Conservation (phyloP, 495 filamentous ascomycete species). For the Annulohypoxylon stygium region DNA sequence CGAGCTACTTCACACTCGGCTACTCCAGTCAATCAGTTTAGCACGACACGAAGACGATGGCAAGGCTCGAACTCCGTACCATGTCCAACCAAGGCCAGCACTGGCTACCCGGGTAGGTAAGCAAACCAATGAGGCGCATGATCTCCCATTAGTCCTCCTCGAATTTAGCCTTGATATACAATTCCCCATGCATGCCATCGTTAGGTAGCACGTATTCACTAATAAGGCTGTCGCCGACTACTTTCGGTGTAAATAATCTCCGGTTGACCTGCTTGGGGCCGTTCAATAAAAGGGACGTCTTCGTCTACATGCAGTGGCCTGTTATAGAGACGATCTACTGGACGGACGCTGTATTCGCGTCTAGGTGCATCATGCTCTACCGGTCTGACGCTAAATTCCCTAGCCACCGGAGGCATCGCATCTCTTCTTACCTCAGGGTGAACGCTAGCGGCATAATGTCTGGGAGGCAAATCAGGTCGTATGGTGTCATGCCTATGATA, state of each 20-base stretch:
- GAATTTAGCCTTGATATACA: constrained; percentile 7
- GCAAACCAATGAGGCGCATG: not conserved
- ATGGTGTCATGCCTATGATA: constrained; percentile 66
- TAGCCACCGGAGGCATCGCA: constrained; percentile 46
- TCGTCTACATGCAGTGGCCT: constrained; percentile 54
- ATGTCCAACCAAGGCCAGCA: not conserved
- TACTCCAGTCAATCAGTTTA: constrained; percentile 11
- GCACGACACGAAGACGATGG: not conserved
- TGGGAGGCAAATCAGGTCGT: constrained; percentile 60
- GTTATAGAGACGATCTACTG: constrained; percentile 58
- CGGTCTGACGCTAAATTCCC: constrained; percentile 62
- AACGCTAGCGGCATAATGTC: constrained; percentile 58
- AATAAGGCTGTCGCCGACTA: constrained; percentile 54
- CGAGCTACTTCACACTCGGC: constrained; percentile 9
- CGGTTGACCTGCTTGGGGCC: constrained; percentile 52
- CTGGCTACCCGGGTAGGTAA: not conserved
- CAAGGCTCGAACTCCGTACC: constrained; percentile 16
- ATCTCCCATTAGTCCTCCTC: not conserved
- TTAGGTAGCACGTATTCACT: constrained; percentile 32
- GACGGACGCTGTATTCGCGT: constrained; percentile 54
- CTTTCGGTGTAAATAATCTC: constrained; percentile 57
- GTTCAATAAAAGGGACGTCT: constrained; percentile 63
- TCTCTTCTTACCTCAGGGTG: constrained; percentile 58
- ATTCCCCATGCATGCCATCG: not conserved
- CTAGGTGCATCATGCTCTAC: constrained; percentile 49